A percentile compares a stretch with the other conserved stretches of the same genome.
phyloP scores from a whole-genome alignment of 345 rosid genomes.

The Sonneratia caseolaris region DNA sequence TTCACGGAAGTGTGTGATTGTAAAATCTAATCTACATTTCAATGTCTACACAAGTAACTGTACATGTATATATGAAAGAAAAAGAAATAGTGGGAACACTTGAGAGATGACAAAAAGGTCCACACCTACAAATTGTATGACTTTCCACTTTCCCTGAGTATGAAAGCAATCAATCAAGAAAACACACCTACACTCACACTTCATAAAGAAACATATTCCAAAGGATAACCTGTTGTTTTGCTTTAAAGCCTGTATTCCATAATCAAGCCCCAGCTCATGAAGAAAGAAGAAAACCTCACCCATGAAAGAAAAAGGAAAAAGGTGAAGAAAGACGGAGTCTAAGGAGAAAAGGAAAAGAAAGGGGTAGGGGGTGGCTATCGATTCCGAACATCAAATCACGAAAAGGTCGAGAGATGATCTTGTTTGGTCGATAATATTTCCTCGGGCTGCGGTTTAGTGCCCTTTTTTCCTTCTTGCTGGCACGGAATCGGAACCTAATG shows the following conservation, averaged over 20 bases:
- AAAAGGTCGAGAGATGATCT: conserved; percentile 9
- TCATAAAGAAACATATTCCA: conserved; percentile 11
- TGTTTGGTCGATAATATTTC: conserved; percentile 2
- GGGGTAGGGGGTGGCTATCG: neutral
- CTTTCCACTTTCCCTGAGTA: conserved; percentile 1
- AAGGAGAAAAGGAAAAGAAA: neutral
- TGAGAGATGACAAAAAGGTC: conserved; percentile 10
- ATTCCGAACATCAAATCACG: conserved; percentile 8
- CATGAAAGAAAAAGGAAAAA: conserved; percentile 1
- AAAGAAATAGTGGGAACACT: neutral
- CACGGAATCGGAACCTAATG: conserved; percentile 11
- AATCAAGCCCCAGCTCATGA: neutral
- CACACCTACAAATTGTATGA: conserved; percentile 3
- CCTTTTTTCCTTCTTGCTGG: neutral
- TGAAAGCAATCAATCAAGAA: conserved; percentile 4
- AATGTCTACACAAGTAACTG: neutral
- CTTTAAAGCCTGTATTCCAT: conserved; percentile 10
- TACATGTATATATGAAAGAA: neutral
- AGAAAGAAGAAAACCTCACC: conserved; percentile 8
- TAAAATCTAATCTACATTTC: neutral
- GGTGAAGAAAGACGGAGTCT: conserved; percentile 1
- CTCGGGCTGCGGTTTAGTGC: neutral
- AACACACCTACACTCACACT: neutral
- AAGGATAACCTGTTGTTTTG: neutral
- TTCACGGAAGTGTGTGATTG: neutral